phyloP scores from a whole-genome alignment of 78 protist species.

The Dictyostelium intermedium region DNA sequence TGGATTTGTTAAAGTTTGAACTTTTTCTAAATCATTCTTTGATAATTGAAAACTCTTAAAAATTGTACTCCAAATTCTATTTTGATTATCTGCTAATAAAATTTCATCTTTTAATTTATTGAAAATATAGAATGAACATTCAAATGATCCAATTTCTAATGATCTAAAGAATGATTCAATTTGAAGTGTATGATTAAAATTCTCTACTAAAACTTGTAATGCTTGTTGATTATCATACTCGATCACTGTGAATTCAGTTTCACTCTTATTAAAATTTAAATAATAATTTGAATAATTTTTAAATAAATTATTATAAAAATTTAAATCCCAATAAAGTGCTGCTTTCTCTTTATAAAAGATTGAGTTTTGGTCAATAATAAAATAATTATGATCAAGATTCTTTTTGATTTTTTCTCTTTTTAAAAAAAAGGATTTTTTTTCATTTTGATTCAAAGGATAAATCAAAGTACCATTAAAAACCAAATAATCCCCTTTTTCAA shows the following conservation, averaged over 20 bases:
- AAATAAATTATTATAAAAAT: not conserved
- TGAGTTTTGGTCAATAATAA: not conserved
- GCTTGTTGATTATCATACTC: not conserved
- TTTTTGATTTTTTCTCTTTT: not conserved
- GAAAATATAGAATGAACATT: not conserved
- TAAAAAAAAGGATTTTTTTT: not conserved
- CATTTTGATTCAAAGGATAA: not conserved
- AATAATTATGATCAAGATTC: not conserved
- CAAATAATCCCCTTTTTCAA: not conserved
- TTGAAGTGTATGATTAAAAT: not conserved
- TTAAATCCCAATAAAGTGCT: not conserved
- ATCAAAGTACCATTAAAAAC: not conserved
- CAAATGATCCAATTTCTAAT: not conserved
- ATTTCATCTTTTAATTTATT: not conserved
- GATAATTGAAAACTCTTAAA: not conserved
- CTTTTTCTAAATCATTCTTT: not conserved
- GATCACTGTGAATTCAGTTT: not conserved
- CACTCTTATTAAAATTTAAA: not conserved
- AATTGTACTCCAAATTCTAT: not conserved
- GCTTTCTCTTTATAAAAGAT: not conserved
- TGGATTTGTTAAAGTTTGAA: not conserved
- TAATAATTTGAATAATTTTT: conserved; percentile 2
- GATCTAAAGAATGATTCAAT: not conserved
- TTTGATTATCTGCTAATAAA: not conserved
- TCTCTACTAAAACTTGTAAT: not conserved